Evolutionary conservation across 2,329 filamentous ascomycete species (phyloP).

Genomic region (Diaporthe eres): DNA sequence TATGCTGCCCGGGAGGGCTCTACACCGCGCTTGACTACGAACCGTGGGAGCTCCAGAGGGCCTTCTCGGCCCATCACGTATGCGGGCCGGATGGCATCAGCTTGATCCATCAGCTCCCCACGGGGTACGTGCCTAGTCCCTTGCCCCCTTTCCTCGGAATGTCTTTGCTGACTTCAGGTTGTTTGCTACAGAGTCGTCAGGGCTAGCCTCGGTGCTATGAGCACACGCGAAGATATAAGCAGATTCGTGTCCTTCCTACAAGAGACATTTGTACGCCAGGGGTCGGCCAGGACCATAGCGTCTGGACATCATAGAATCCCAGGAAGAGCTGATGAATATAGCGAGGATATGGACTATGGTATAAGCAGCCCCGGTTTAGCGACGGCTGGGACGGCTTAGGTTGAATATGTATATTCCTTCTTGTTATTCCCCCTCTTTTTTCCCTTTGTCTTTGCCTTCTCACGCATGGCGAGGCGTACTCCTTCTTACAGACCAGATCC

Average conservation of each 20-base stretch:
- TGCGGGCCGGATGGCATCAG: constrained; percentile 68
- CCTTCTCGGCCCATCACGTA: constrained; percentile 69
- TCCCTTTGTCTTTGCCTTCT: not conserved
- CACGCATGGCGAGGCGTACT: constrained; percentile 27
- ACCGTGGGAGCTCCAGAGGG: constrained; percentile 66
- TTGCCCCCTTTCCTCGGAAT: not conserved
- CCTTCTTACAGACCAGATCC: not conserved
- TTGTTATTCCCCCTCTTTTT: not conserved
- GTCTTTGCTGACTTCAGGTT: constrained; percentile 17
- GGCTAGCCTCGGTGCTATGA: constrained; percentile 74
- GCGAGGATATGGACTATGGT: constrained; percentile 27
- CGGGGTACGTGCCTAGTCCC: constrained; percentile 57
- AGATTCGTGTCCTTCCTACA: constrained; percentile 62
- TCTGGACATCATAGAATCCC: not conserved
- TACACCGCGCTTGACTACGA: constrained; percentile 65
- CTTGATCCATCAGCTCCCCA: constrained; percentile 67
- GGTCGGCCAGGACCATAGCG: constrained; percentile 10
- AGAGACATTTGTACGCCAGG: constrained; percentile 52
- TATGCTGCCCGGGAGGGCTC: constrained; percentile 63
- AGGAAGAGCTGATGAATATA: not conserved
- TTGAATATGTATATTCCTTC: not conserved
- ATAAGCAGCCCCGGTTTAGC: constrained; percentile 32
- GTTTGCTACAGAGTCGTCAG: constrained; percentile 65
- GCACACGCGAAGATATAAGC: constrained; percentile 67
- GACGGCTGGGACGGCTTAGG: constrained; percentile 9